Percentiles rank a stretch among this genome's conserved stretches.
These are phyloP conservation scores for Suhomyces guaymorum DNA, from an alignment of 1,139 yeast species.

Conservation along the genomic window DNA sequence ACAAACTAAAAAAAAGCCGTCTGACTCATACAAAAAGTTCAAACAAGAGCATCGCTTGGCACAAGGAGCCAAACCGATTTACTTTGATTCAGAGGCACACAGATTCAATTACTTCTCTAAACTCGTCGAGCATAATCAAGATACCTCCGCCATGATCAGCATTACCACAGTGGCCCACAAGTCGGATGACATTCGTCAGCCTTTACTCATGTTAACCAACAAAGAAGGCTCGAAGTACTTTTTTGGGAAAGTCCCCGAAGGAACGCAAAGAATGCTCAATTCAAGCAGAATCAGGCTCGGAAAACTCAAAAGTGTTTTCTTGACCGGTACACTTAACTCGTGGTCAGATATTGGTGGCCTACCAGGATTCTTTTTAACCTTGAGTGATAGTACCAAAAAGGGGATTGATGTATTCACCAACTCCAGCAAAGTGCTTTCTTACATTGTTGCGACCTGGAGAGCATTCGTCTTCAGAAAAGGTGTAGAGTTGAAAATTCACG, in stretches of 20 bases:
- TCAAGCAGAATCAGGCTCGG: slow-evolving; percentile 55
- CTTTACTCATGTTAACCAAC: slow-evolving; percentile 54
- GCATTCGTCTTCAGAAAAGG: slow-evolving; percentile 86
- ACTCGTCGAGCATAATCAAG: slow-evolving; percentile 18
- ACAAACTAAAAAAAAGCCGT: not conserved
- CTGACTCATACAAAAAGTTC: not conserved
- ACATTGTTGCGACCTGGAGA: slow-evolving; percentile 77
- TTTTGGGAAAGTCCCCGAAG: slow-evolving; percentile 84
- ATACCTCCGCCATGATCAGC: slow-evolving; percentile 34
- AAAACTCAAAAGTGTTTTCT: slow-evolving; percentile 62
- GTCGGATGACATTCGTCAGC: slow-evolving; percentile 60
- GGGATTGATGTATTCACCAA: slow-evolving; percentile 42
- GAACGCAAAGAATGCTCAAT: slow-evolving; percentile 71
- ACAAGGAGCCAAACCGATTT: slow-evolving; percentile 14
- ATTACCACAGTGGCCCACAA: slow-evolving; percentile 54
- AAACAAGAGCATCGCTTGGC: slow-evolving; percentile 9
- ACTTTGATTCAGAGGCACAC: slow-evolving; percentile 15
- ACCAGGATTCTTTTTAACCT: slow-evolving; percentile 83
- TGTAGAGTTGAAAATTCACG: slow-evolving; percentile 51
- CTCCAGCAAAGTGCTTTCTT: slow-evolving; percentile 44
- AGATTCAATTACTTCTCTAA: slow-evolving; percentile 16
- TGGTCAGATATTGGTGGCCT: slow-evolving; percentile 86
- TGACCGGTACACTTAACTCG: slow-evolving; percentile 65
- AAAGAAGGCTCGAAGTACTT: slow-evolving; percentile 61
- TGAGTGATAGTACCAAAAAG: slow-evolving; percentile 77